phyloP scores from a whole-genome alignment of 2,329 filamentous ascomycete species.

The Cladosporium sp. region DNA sequence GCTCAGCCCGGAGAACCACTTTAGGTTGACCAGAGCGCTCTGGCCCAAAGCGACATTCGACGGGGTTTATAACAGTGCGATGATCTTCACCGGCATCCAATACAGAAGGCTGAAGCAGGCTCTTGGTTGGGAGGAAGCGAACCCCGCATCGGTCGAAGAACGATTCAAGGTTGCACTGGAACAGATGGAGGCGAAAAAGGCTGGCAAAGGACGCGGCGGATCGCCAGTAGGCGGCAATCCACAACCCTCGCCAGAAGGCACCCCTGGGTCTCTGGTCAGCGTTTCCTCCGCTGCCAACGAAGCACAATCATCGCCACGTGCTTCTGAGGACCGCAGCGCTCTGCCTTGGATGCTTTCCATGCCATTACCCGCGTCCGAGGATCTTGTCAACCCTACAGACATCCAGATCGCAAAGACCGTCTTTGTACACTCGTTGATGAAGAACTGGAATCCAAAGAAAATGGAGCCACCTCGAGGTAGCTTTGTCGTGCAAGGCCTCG shows the following conservation, averaged over 20 bases:
- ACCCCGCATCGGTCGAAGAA: constrained; percentile 36
- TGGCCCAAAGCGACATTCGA: constrained; percentile 41
- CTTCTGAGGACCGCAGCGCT: constrained; percentile 14
- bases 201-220: constrained; percentile 10
- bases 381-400: constrained; percentile 24
- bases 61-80: constrained; percentile 37
- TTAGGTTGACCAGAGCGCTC: constrained; percentile 39
- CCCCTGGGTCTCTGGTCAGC: constrained; percentile 16
- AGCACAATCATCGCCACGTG: constrained; percentile 20
- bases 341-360: constrained; percentile 30
- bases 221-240: constrained; percentile 18
- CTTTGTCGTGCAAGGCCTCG: constrained; percentile 46
- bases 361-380: constrained; percentile 25
- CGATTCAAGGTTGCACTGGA: constrained; percentile 33
- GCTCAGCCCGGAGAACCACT: constrained; percentile 43
- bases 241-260: constrained; percentile 26
- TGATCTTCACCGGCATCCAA: constrained; percentile 39
- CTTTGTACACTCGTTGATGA: constrained; percentile 29
- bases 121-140: constrained; percentile 37
- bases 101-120: constrained; percentile 39
- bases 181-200: constrained; percentile 32
- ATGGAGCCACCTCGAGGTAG: constrained; percentile 46
- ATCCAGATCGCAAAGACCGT: constrained; percentile 34
- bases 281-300: constrained; percentile 21
- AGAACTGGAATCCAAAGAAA: constrained; percentile 36